Conservation (phyloP, 140 eudicot species). For the Bidens hawaiensis region DNA sequence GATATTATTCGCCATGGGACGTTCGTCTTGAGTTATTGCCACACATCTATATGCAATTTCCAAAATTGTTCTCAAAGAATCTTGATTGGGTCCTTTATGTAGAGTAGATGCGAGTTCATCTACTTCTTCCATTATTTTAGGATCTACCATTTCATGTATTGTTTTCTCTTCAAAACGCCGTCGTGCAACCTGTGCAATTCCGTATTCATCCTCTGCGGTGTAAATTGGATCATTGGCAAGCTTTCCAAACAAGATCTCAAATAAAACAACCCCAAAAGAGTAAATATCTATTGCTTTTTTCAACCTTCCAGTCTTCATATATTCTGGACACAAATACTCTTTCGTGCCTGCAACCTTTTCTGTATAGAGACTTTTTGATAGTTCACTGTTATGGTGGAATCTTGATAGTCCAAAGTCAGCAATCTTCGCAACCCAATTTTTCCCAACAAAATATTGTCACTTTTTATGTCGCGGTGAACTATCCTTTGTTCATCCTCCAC, state of each 20-base stretch:
- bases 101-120: too few relatives aligned
- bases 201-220: neutral
- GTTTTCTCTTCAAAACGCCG: neutral
- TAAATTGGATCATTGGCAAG: neutral
- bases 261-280: neutral
- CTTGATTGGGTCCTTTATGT: too few relatives aligned
- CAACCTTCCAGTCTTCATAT: neutral
- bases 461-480: neutral
- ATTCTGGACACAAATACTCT: neutral
- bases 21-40: neutral
- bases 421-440: neutral
- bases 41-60: neutral
- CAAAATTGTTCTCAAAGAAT: neutral
- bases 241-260: neutral
- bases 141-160: too few relatives aligned
- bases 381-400: too few relatives aligned
- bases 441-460: neutral
- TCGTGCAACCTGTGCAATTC: neutral
- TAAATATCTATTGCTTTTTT: neutral
- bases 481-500: too few relatives aligned
- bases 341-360: neutral
- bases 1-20: neutral
- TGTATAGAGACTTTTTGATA: neutral
- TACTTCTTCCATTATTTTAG: too few relatives aligned
- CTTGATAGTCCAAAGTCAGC: neutral